Evolutionary conservation across 2,329 filamentous ascomycete genomes (phyloP).

Genomic region (Cryphonectria nitschkei): DNA sequence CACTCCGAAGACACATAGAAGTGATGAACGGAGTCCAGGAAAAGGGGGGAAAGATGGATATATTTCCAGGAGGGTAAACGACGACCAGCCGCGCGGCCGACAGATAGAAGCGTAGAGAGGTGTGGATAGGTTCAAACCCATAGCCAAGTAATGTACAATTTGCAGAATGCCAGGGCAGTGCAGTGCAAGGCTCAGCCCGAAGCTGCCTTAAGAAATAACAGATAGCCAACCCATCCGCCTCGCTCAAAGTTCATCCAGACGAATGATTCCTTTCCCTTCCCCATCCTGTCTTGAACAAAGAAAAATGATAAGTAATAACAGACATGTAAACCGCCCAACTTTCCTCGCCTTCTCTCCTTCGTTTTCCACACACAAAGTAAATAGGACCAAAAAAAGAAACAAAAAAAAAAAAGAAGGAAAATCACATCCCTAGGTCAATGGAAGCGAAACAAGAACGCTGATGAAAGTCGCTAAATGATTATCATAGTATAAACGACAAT

Average conservation of each 20-base stretch:
- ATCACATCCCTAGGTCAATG: not conserved
- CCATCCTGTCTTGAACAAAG: not conserved
- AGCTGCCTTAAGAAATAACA: not conserved
- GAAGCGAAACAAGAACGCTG: not conserved
- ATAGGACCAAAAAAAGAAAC: not conserved
- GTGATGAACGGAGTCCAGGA: not conserved
- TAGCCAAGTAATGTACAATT: not conserved
- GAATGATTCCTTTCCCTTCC: not conserved
- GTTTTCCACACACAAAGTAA: not conserved
- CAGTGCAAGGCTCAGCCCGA: not conserved
- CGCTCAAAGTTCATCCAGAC: not conserved
- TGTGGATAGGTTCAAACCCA: not conserved
- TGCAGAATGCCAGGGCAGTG: not conserved
- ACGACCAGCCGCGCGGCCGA: not conserved
- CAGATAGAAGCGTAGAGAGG: not conserved
- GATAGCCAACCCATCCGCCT: not conserved
- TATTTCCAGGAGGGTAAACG: not conserved
- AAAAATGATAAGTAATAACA: not conserved
- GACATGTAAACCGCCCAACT: not conserved
- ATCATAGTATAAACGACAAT: not conserved
- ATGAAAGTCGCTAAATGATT: not conserved
- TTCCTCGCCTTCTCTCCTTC: not conserved
- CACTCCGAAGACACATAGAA: not conserved
- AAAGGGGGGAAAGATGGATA: no score
- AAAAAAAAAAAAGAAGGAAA: not conserved